Evolutionary conservation across 257 asterid species (phyloP).

Genomic region (Cordia subcordata): DNA sequence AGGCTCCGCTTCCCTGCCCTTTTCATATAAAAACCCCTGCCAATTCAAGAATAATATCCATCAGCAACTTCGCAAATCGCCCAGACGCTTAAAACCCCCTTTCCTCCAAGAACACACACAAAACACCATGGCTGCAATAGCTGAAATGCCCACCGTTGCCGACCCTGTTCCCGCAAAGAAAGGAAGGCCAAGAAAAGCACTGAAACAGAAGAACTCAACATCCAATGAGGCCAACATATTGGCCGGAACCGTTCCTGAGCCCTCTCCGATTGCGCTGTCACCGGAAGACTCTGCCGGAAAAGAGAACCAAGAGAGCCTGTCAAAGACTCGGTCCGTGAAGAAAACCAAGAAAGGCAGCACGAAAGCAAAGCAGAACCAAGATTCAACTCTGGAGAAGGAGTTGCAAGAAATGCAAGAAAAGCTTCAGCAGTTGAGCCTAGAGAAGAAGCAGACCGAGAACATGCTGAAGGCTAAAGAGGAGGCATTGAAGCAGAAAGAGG

Average conservation of each 20-base stretch:
- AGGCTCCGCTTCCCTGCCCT: background rate
- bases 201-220: slow-evolving; percentile 42
- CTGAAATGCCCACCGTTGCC: slow-evolving; percentile 25
- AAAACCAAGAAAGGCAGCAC: slow-evolving; percentile 52
- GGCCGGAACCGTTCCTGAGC: slow-evolving; percentile 39
- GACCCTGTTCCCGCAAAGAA: slow-evolving; percentile 46
- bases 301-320: slow-evolving; percentile 54
- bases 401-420: slow-evolving; percentile 77
- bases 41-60: background rate
- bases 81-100: background rate
- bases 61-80: background rate
- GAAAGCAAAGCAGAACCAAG: slow-evolving; percentile 43
- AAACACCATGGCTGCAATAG: slow-evolving; percentile 41
- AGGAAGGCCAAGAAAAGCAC: slow-evolving; percentile 45
- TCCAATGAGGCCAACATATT: slow-evolving; percentile 52
- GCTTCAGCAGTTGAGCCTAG: slow-evolving; percentile 60
- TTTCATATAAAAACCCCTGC: background rate
- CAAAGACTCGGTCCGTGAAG: slow-evolving; percentile 36
- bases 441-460: slow-evolving; percentile 77
- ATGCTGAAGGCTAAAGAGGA: slow-evolving; percentile 59
- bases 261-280: slow-evolving; percentile 26
- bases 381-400: slow-evolving; percentile 55
- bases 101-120: too few relatives aligned
- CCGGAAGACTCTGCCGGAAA: slow-evolving; percentile 35
- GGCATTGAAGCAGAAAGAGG: slow-evolving; percentile 44